These are phyloP conservation scores for Phialemoniopsis sp. DNA, from an alignment of 2,329 filamentous ascomycete species.

Conservation along the genomic window DNA sequence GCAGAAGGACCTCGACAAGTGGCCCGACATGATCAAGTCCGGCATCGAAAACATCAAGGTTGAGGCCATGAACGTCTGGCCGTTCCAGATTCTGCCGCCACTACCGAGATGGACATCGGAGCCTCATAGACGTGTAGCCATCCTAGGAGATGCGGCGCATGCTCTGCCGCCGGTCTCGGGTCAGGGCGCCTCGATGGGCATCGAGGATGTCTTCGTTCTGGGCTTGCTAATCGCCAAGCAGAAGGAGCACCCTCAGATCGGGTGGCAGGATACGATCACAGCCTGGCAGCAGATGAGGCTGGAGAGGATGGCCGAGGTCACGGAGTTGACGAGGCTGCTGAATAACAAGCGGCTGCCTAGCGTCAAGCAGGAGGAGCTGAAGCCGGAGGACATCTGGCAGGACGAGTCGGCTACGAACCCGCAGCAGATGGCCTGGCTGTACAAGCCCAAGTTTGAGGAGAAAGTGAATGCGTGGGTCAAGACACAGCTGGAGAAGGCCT, in stretches of 20 bases:
- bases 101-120: conserved; percentile 38
- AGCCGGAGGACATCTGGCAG: conserved; percentile 10
- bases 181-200: conserved; percentile 22
- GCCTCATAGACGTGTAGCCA: conserved; percentile 26
- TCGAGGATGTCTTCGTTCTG: conserved; percentile 15
- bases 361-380: conserved; percentile 15
- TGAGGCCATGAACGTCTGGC: conserved; percentile 39
- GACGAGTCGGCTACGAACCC: conserved; percentile 12
- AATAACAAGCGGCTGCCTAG: conserved; percentile 6
- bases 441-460: conserved; percentile 11
- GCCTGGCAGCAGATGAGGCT: conserved; percentile 18
- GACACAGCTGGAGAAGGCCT: not conserved
- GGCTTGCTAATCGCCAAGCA: conserved; percentile 10
- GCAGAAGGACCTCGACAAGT: conserved; percentile 24
- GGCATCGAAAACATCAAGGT: conserved; percentile 23
- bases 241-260: conserved; percentile 1
- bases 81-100: conserved; percentile 42
- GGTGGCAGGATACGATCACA: conserved; percentile 10
- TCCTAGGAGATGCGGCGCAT: conserved; percentile 44
- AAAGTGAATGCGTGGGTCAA: conserved; percentile 1
- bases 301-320: conserved; percentile 13
- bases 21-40: conserved; percentile 28
- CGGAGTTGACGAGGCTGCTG: conserved; percentile 8
- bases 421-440: conserved; percentile 16
- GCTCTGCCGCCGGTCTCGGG: conserved; percentile 42